A percentile compares a stretch with the other conserved stretches of the same genome.
phyloP scores from a whole-genome alignment of 2,329 filamentous ascomycete genomes.

The Monosporascus sp. region DNA sequence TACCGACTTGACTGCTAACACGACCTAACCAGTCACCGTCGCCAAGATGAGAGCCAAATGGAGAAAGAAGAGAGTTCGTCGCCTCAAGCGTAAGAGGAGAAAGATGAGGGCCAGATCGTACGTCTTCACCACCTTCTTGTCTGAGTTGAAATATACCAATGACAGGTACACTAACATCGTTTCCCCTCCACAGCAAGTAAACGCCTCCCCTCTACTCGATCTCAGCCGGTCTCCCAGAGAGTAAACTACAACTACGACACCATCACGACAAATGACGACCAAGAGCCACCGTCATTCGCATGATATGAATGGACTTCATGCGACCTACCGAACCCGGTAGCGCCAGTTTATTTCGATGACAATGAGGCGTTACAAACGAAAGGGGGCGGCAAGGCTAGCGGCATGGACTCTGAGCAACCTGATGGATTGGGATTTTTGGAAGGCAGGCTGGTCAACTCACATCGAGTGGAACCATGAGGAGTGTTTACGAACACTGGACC shows the following conservation, averaged over 20 bases:
- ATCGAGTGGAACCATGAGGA: conserved; percentile 21
- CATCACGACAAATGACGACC: conserved; percentile 29
- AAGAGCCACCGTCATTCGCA: conserved; percentile 26
- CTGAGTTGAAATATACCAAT: neutral
- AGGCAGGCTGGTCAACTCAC: conserved; percentile 25
- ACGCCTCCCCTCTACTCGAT: conserved; percentile 35
- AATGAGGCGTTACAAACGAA: conserved; percentile 1
- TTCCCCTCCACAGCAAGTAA: conserved; percentile 32
- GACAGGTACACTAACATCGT: conserved; percentile 4
- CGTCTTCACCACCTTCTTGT: conserved; percentile 39
- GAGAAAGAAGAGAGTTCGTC: conserved; percentile 99
- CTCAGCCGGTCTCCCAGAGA: conserved; percentile 29
- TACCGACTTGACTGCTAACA: conserved; percentile 10
- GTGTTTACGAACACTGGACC: conserved; percentile 21
- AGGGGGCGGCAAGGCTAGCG: conserved; percentile 17
- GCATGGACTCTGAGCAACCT: conserved; percentile 26
- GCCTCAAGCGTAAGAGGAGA: conserved; percentile 99
- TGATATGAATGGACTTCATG: conserved; percentile 13
- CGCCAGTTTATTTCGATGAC: conserved; percentile 4
- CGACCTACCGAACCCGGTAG: conserved; percentile 4
- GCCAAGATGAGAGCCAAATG: conserved; percentile 88
- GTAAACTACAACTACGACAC: conserved; percentile 9
- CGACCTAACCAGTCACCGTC: conserved; percentile 9
- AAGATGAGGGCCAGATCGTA: conserved; percentile 98
- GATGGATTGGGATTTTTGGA: conserved; percentile 21